Evolutionary conservation across 2,329 filamentous ascomycete species (phyloP).

Genomic region (Teratosphaeria pseudoeucalypti): DNA sequence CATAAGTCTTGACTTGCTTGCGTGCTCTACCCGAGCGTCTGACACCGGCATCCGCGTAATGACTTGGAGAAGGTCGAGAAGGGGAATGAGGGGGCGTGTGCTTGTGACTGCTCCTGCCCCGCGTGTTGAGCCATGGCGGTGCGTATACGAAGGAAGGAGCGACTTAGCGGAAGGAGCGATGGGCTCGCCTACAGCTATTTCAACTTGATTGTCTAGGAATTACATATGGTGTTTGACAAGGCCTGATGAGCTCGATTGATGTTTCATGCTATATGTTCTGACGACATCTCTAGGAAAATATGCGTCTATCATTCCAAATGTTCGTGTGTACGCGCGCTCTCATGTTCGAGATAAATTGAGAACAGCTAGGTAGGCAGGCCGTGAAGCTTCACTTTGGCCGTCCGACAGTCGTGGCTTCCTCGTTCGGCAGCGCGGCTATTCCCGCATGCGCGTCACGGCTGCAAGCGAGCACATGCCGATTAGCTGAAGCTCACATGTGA

Average conservation of each 20-base stretch:
- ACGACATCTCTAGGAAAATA: too few relatives aligned
- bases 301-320: too few relatives aligned
- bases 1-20: constrained; percentile 10
- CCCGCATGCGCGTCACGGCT: neutral
- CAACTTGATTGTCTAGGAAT: neutral
- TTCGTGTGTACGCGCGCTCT: too few relatives aligned
- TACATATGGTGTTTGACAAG: neutral
- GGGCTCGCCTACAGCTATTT: neutral
- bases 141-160: neutral
- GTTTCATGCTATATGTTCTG: neutral
- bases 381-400: too few relatives aligned
- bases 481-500: neutral
- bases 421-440: neutral
- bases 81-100: neutral
- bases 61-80: neutral
- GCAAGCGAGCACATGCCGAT: neutral
- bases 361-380: too few relatives aligned
- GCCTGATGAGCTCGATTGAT: too few relatives aligned
- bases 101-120: neutral
- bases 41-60: neutral
- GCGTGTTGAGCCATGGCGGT: neutral
- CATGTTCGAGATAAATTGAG: neutral
- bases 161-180: neutral
- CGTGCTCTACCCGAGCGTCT: constrained; percentile 12
- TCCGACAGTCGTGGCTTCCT: neutral